Base-by-base conservation (phyloP, 2,329 filamentous ascomycete genomes). In the Aureobasidium sp. region DNA sequence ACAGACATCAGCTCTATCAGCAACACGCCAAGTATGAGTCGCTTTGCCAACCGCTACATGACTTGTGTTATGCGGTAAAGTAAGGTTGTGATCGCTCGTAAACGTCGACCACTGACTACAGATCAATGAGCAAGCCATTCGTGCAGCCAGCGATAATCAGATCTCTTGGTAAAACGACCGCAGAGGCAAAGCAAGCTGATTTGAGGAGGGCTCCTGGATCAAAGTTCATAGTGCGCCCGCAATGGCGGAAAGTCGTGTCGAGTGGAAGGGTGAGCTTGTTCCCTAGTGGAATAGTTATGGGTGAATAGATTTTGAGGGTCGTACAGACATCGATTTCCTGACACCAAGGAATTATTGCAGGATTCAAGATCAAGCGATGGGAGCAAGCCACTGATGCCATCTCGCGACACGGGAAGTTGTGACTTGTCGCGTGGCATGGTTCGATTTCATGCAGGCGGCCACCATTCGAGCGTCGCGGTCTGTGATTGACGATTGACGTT, bases 401-500 rank as follows among this genome's bases (percentile, higher is more conserved):
- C 32, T 50, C 23, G 44, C 56, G 56, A 59, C 56, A 39, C 44
- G 56, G 56, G 57, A 51, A 51, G 46, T 26, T 32, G 34, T 50
- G 47, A 50, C 57, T 42, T 51, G 34, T 60, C 57, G 57, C 57
- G 57, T 60, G 57, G 57, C 44, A 60, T 59, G 57, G 46, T 51
- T 52, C 47, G n/a, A 51, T 60, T 60, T 50, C 56, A 59, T 50
- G 56, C 56, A 59, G 56, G 32, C 34, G 32, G 7, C 26, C 34
- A 59, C 34, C 44, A 42, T 46, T 44, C 5, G n/a, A 56, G 39
- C 39, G n/a, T 34, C 55, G 42, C 32, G n/a, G 55, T 58, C 41
- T 47, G 55, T 17, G 12, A 47, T 47, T 58, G 41, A 47, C 27
- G 55, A 58, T 36, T 58, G 42, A n/a, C 55, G 55, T 47, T 58